Evolutionary conservation across 352 stramenopile species (phyloP).

Genomic region (Blastocystis sp.): DNA sequence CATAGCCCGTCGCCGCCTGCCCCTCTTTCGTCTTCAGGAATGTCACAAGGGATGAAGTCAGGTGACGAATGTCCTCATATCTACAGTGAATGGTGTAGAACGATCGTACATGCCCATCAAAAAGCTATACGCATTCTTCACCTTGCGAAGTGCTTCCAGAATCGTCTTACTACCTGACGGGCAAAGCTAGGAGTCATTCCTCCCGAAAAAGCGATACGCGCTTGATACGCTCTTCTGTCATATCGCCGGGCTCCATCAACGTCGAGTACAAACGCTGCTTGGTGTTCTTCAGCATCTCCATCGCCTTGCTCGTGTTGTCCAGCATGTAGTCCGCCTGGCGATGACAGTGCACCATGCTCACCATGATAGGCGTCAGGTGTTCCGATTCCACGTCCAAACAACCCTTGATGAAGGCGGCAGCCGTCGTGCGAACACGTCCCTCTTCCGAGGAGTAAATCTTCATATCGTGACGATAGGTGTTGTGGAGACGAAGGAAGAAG

Average conservation of each 20-base stretch:
- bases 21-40: constrained; percentile 56
- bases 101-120: constrained; percentile 1
- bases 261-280: constrained; percentile 67
- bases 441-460: constrained; percentile 99
- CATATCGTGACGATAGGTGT: constrained; percentile 95
- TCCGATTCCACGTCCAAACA: constrained; percentile 86
- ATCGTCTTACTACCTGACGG: constrained; percentile 14
- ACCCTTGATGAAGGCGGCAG: constrained; percentile 92
- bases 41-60: constrained; percentile 24
- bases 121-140: not conserved
- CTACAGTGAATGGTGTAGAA: not conserved
- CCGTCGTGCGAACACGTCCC: constrained; percentile 96
- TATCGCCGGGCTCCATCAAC: constrained; percentile 57
- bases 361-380: constrained; percentile 92
- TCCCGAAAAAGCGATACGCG: not conserved
- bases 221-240: constrained; percentile 54
- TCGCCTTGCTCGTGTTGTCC: constrained; percentile 90
- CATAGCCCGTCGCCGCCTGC: constrained; percentile 57
- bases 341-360: constrained; percentile 82
- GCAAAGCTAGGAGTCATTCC: not conserved
- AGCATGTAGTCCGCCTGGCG: constrained; percentile 85
- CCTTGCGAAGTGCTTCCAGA: not conserved
- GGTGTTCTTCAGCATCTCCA: constrained; percentile 79
- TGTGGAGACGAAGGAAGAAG: constrained; percentile 87
- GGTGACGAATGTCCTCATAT: constrained; percentile 12